Base-by-base conservation (phyloP, 129 eudicot species). In the Solidago caesia region DNA sequence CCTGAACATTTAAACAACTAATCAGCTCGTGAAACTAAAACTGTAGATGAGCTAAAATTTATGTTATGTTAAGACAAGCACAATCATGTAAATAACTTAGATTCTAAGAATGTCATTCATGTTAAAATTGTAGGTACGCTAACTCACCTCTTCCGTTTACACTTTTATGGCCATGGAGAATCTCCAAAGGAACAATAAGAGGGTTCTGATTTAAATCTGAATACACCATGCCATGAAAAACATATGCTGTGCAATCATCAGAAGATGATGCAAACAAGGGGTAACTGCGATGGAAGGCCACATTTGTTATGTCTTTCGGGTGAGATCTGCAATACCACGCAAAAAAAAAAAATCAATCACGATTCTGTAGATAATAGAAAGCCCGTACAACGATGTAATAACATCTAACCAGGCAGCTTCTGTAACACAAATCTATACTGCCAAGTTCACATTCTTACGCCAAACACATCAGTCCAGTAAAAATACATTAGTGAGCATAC, bases 181-280 rank as follows among this genome's bases (percentile, higher is more conserved):
- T 90, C 84, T 85, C 87, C 70, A 94, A 81, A 12, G 99, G 99
- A 71, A 94, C 93, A 68, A 94, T 84, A 62, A 94, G 86, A 44
- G 99, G 99, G 55, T 94, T 82, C 79, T 94, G 91, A 59, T 91
- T 94, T 47, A 94, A 68, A 88, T 94, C 99, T 0, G 96, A 88
- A 75, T 88, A 94, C 52, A 94, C 99, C 99, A 90, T 94, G 21
- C 98, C 99, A 79, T 94, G 99, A 53, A 85, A 90, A n/a, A 94
- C 87, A 70, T 94, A 91, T 10, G 99, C 96, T 0, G 95, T 86
- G 81, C 88, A 82, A 82, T 94, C 99, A 79, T 90, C 99, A 13
- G 97, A 94, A 77, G 88, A 75, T 8, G 99, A 86, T n/a, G 93
- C 97, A 87, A 94, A 94, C 69, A 94, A 77, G 53, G 99, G 99